Percentiles rank a stretch among this genome's conserved stretches.
Evolutionary conservation across 345 rosid genomes (phyloP).

Genomic region (Punica granatum): DNA sequence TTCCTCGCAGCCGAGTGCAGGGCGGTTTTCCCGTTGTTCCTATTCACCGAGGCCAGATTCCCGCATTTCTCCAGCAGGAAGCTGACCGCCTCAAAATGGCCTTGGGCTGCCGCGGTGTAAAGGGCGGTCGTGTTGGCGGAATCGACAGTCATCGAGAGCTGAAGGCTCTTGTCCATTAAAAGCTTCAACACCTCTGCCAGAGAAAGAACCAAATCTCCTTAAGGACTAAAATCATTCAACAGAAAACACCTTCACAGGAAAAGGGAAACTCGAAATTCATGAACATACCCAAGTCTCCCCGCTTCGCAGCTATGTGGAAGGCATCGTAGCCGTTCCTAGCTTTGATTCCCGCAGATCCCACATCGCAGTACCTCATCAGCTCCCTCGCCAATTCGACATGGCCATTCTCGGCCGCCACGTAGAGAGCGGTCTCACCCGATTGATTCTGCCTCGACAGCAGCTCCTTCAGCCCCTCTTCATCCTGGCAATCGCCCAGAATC

Average conservation of each 20-base stretch:
- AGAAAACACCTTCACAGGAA: neutral
- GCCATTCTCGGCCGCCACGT: constrained; percentile 78
- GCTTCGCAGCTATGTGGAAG: constrained; percentile 84
- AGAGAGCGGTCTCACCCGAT: constrained; percentile 76
- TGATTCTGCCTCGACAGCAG: constrained; percentile 61
- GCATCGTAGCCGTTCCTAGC: constrained; percentile 86
- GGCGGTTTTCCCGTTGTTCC: constrained; percentile 69
- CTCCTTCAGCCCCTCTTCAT: constrained; percentile 36
- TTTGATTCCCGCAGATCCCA: constrained; percentile 46
- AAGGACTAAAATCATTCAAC: neutral
- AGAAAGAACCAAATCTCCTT: neutral
- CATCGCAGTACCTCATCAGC: constrained; percentile 51
- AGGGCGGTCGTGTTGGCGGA: constrained; percentile 65
- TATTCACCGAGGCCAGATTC: constrained; percentile 49
- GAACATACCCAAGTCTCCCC: constrained; percentile 60
- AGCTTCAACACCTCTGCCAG: constrained; percentile 53
- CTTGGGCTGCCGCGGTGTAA: constrained; percentile 79
- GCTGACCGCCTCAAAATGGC: constrained; percentile 59
- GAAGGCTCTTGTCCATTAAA: constrained; percentile 56
- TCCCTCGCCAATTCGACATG: constrained; percentile 51
- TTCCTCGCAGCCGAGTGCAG: constrained; percentile 86
- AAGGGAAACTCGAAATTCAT: neutral
- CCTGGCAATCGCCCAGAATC: constrained; percentile 30
- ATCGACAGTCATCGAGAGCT: constrained; percentile 69
- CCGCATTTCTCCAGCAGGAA: constrained; percentile 56